phyloP scores from a whole-genome alignment of 179 eudicot species.

The Spinacia oleracea region DNA sequence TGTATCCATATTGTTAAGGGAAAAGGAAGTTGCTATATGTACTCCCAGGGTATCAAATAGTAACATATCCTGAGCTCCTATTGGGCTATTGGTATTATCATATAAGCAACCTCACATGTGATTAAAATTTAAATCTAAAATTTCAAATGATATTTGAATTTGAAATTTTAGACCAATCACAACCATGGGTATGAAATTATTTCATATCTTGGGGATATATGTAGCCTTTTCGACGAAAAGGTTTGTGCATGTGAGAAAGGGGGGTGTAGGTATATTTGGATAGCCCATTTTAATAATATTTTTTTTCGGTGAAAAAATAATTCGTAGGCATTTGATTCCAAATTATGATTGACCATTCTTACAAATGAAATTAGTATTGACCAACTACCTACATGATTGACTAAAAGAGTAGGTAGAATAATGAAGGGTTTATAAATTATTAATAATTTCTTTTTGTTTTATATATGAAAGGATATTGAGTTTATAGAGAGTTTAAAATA shows the following conservation, averaged over 20 bases:
- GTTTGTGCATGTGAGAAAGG: conserved; percentile 17
- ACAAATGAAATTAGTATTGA: background rate
- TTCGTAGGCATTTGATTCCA: background rate
- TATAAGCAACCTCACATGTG: no score
- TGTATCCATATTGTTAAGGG: no score
- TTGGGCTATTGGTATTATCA: no score
- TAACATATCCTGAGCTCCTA: no score
- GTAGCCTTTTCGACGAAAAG: no score
- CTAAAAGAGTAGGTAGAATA: conserved; percentile 9
- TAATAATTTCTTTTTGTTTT: background rate
- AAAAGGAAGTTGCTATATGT: no score
- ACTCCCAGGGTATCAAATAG: no score
- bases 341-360: background rate
- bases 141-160: no score
- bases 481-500: background rate
- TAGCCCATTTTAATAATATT: background rate
- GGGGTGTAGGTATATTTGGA: background rate
- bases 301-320: background rate
- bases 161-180: no score
- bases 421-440: background rate
- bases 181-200: no score
- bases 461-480: background rate
- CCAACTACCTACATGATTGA: conserved; percentile 8
- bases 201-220: no score
- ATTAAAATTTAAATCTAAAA: no score